Conservation (phyloP, 306 rosid genomes). For the Rubus parviflorus region DNA sequence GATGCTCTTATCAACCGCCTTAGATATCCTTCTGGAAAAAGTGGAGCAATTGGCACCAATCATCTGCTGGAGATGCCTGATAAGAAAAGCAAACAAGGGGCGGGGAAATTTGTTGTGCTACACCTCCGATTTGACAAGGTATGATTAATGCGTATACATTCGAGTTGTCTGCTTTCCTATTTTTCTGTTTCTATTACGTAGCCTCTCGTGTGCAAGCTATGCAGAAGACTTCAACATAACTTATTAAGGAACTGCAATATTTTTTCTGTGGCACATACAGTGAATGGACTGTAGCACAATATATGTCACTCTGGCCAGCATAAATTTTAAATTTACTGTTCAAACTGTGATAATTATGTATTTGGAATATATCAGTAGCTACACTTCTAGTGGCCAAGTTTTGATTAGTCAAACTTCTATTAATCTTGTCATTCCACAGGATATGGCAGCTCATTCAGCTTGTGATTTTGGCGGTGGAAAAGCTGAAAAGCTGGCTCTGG, state of each 20-base stretch:
- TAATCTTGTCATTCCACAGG: constrained; percentile 42
- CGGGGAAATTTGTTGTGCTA: constrained; percentile 76
- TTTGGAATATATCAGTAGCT: not conserved
- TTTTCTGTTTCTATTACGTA: not conserved
- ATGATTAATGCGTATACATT: constrained; percentile 15
- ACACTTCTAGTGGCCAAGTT: not conserved
- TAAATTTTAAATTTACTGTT: not conserved
- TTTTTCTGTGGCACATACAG: not conserved
- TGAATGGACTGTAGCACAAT: not conserved
- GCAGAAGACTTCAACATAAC: not conserved
- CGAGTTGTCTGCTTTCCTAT: not conserved
- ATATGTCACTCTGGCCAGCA: not conserved
- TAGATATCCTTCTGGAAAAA: constrained; percentile 48
- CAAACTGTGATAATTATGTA: not conserved
- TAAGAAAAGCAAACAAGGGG: constrained; percentile 34
- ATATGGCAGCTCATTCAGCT: constrained; percentile 99
- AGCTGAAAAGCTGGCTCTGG: constrained; percentile 86
- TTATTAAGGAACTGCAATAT: not conserved
- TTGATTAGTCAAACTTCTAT: not conserved
- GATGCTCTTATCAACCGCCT: constrained; percentile 81
- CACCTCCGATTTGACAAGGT: constrained; percentile 98
- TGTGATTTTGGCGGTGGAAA: constrained; percentile 98
- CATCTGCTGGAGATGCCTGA: constrained; percentile 51
- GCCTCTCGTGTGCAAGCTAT: not conserved
- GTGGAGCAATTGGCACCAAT: constrained; percentile 38